These are phyloP conservation scores for Apiospora aurea DNA, from an alignment of 2,329 filamentous ascomycete genomes.

Conservation along the genomic window DNA sequence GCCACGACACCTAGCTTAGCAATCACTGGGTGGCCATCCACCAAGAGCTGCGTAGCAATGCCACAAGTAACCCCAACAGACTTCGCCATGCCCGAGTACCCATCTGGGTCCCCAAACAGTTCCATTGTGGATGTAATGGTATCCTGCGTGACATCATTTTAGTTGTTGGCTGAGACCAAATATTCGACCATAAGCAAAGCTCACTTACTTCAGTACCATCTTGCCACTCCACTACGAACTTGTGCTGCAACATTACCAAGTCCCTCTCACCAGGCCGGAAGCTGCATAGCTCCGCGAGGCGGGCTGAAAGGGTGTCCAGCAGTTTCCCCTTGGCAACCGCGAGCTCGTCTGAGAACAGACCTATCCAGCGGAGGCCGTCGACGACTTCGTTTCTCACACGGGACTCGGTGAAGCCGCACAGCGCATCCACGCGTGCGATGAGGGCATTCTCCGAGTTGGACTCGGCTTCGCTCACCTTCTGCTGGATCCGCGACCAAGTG, in stretches of 20 bases:
- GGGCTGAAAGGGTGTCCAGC: slow-evolving; percentile 76
- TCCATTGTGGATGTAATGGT: neutral
- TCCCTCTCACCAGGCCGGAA: slow-evolving; percentile 58
- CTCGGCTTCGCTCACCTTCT: neutral
- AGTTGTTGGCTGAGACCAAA: neutral
- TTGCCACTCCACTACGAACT: neutral
- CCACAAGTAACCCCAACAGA: slow-evolving; percentile 72
- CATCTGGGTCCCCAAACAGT: slow-evolving; percentile 39
- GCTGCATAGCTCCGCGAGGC: slow-evolving; percentile 75
- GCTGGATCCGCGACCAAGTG: slow-evolving; percentile 36
- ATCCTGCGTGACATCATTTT: neutral
- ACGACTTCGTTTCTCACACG: neutral
- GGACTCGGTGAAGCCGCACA: too few relatives aligned
- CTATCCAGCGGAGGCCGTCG: neutral
- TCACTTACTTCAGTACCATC: neutral
- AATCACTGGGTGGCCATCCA: slow-evolving; percentile 52
- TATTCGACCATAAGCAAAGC: neutral
- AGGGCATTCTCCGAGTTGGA: neutral
- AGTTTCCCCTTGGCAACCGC: slow-evolving; percentile 61
- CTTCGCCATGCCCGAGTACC: slow-evolving; percentile 73
- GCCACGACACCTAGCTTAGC: slow-evolving; percentile 28
- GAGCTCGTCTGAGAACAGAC: neutral
- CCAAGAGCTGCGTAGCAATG: slow-evolving; percentile 67
- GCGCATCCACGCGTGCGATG: too few relatives aligned
- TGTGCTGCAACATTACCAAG: neutral